Base-by-base conservation (phyloP, 768 basidiomycete species). In the Russula ochroleuca region DNA sequence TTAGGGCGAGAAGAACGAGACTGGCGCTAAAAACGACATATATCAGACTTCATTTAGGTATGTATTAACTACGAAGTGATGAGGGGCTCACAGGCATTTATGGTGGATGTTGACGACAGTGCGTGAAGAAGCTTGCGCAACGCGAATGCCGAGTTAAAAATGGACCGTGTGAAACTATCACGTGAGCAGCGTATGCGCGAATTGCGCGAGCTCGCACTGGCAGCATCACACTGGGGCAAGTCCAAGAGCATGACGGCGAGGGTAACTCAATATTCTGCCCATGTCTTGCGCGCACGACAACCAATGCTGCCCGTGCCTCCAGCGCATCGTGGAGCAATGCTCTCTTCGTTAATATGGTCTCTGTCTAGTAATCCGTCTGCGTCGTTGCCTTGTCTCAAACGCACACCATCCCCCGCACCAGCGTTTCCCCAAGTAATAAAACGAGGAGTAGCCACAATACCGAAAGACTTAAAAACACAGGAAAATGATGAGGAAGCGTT, bases 1-100 rank as follows among this genome's bases (percentile, higher is more conserved):
- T 82, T 79, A 60, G 87, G 79, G 61, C 88, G 83, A 72, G 87
- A 83, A 72, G 87, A 83, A 71, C 90, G 89, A 49, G 90, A 91
- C 76, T 83, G 82, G 74, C 90, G 90, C 91, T 92, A 57, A 23
- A 57, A 7, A 50, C 25, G 40, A 61, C 43, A 61, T 52, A 28
- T 41, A 13, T 53, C 8, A 41, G 15, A 8, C 17, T n/a, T 15
- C 48, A 19, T 10, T 21, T 50, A 37, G 40, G 47, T 43, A 23
- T 25, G 17, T 57, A 25, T 23, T 41, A 50, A 60, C 17, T 52
- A 49, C 2, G 31, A 45, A 38, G 19, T 59, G 55, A 13, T 37
- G 17, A 56, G 56, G 35, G 19, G 75, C 82, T 71, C 69, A 84
- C 83, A 73, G 83, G 75, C 83, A 85, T 85, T 63, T 47, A 62